These are phyloP conservation scores for Colletotrichum eleusines DNA, from an alignment of 2,329 filamentous ascomycete species.

Conservation along the genomic window DNA sequence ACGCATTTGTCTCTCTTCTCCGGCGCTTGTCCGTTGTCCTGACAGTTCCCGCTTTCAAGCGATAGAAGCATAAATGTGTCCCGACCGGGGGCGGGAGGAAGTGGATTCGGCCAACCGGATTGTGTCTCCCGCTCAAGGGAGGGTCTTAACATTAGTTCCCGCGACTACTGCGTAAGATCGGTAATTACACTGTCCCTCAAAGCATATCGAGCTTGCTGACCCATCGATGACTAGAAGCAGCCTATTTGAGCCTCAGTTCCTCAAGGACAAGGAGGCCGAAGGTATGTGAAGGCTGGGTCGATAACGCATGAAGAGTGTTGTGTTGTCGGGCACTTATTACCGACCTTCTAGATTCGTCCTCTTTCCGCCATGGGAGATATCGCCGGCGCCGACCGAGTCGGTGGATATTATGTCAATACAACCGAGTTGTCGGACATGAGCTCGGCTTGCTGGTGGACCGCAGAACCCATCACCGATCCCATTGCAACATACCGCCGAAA, in stretches of 20 bases:
- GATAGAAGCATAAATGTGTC: not conserved
- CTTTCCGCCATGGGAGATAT: not conserved
- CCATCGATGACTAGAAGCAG: not conserved
- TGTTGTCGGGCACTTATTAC: not conserved
- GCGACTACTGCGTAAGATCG: constrained; percentile 10
- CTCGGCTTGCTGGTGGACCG: too few relatives aligned
- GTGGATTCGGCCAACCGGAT: too few relatives aligned
- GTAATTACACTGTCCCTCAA: too few relatives aligned
- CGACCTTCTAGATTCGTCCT: not conserved
- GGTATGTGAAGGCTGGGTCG: not conserved
- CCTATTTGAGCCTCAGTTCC: not conserved
- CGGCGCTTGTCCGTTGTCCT: not conserved
- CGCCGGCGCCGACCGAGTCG: not conserved
- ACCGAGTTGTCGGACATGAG: not conserved
- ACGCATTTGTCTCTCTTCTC: not conserved
- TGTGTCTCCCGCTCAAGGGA: not conserved
- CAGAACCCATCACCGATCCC: too few relatives aligned
- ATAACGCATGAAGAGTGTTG: not conserved
- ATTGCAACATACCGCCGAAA: too few relatives aligned
- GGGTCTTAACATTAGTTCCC: too few relatives aligned
- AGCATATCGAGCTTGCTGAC: not conserved
- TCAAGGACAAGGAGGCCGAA: too few relatives aligned
- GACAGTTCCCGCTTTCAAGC: not conserved
- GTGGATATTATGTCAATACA: too few relatives aligned
- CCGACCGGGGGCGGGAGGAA: constrained; percentile 5